A percentile compares a stretch with the other conserved stretches of the same genome.
Conservation (phyloP, 2,329 filamentous ascomycete species). For the Penicillium sclerotigenum region DNA sequence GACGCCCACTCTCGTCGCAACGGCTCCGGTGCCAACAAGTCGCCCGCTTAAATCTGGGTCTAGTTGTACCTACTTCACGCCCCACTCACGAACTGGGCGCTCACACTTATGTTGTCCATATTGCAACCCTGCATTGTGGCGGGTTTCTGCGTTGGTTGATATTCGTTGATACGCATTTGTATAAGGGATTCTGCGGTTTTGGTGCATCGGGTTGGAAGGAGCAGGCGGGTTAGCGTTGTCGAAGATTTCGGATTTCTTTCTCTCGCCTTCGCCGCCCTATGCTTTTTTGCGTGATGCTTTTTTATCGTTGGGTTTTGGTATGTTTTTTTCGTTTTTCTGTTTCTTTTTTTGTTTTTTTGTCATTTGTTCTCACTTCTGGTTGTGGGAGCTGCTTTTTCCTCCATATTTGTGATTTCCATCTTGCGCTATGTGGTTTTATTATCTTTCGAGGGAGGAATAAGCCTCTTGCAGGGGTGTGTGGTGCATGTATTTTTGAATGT, state of each 20-base stretch:
- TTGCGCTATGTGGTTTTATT: conserved; percentile 16
- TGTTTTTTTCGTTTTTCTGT: conserved; percentile 21
- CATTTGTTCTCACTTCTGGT: conserved; percentile 15
- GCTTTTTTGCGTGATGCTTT: conserved; percentile 19
- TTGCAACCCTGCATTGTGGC: conserved; percentile 36
- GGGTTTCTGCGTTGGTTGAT: conserved; percentile 40
- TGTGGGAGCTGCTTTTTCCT: conserved; percentile 14
- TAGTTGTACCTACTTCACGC: conserved; percentile 19
- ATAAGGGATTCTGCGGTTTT: conserved; percentile 44
- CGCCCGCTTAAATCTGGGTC: conserved; percentile 37
- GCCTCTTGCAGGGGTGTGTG: not conserved
- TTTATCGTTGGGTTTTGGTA: conserved; percentile 14
- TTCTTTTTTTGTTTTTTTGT: not conserved
- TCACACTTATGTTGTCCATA: conserved; percentile 37
- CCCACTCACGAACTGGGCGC: conserved; percentile 17
- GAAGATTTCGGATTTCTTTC: conserved; percentile 35
- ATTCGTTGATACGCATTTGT: conserved; percentile 43
- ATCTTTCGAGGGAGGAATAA: conserved; percentile 1
- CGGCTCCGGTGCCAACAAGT: conserved; percentile 46
- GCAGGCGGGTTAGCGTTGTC: conserved; percentile 42
- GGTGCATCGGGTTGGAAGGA: conserved; percentile 46
- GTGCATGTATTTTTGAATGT: conserved; percentile 17
- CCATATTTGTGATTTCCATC: conserved; percentile 19
- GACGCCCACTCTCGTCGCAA: conserved; percentile 47
- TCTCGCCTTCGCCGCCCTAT: conserved; percentile 27